Evolutionary conservation across 1,284 basidiomycete species (phyloP).

Genomic region (Ustilago trichophora): DNA sequence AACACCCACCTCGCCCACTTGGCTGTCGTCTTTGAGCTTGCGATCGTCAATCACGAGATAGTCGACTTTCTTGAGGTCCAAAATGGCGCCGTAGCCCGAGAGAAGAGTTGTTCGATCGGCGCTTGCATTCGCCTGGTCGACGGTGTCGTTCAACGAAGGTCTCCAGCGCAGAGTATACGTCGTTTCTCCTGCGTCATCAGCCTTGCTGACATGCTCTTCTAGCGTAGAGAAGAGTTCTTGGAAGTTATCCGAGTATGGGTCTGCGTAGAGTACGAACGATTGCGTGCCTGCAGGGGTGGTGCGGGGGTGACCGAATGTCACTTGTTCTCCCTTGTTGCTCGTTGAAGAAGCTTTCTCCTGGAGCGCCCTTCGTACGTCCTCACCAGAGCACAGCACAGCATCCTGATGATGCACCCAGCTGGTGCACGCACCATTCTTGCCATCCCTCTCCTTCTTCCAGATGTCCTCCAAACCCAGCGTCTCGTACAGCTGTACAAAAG

Average conservation of each 20-base stretch:
- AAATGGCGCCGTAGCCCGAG: conserved; percentile 86
- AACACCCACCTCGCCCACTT: conserved; percentile 29
- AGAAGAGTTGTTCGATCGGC: conserved; percentile 67
- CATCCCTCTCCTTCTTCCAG: conserved; percentile 66
- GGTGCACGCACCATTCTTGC: conserved; percentile 40
- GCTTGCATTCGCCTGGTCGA: too few species aligned
- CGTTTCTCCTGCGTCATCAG: too few species aligned
- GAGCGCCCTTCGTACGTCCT: conserved; percentile 32
- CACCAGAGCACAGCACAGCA: conserved; percentile 43
- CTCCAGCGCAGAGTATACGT: conserved; percentile 65
- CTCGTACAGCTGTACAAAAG: conserved; percentile 56
- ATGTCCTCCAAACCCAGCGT: conserved; percentile 24
- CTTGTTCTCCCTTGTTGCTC: not conserved
- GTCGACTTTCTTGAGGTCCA: conserved; percentile 96
- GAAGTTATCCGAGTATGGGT: conserved; percentile 55
- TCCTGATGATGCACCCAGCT: conserved; percentile 52
- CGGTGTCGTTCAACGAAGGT: conserved; percentile 20
- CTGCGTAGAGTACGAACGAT: conserved; percentile 53
- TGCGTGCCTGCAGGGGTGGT: not conserved
- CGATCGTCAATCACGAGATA: conserved; percentile 79
- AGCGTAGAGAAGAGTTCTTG: conserved; percentile 46
- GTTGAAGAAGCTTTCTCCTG: conserved; percentile 1
- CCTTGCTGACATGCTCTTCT: conserved; percentile 21
- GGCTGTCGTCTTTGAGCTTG: conserved; percentile 44
- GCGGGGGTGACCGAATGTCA: conserved; percentile 59